phyloP scores from a whole-genome alignment of 768 basidiomycete genomes.

The Piloderma croceum region DNA sequence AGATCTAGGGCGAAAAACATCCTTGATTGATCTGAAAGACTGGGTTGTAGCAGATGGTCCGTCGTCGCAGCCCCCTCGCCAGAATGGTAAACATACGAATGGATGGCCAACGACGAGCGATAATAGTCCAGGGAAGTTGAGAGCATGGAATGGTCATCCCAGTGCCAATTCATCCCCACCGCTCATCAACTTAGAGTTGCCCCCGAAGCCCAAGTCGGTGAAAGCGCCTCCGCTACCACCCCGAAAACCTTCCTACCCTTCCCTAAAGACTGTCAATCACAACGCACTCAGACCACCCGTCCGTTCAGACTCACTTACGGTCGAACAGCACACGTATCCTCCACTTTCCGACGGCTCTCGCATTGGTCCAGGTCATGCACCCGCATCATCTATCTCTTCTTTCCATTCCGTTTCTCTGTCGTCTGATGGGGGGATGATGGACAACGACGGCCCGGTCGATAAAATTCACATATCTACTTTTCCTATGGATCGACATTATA shows the following conservation, averaged over 20 bases:
- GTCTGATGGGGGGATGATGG: constrained; percentile 42
- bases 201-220: constrained; percentile 30
- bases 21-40: constrained; percentile 66
- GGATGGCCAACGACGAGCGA: too few species aligned
- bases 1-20: constrained; percentile 40
- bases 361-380: constrained; percentile 41
- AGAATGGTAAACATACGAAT: too few species aligned
- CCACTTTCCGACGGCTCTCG: constrained; percentile 32
- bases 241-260: constrained; percentile 52
- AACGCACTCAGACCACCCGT: constrained; percentile 23
- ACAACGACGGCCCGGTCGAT: constrained; percentile 11
- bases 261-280: constrained; percentile 31
- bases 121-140: too few species aligned
- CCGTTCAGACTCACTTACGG: constrained; percentile 43
- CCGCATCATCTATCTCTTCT: constrained; percentile 71
- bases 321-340: constrained; percentile 60
- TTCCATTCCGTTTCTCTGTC: constrained; percentile 82
- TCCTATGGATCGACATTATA: constrained; percentile 38
- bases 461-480: constrained; percentile 34
- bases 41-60: constrained; percentile 67
- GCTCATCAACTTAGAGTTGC: constrained; percentile 54
- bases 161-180: constrained; percentile 22
- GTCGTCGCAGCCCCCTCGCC: constrained; percentile 11
- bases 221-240: constrained; percentile 60
- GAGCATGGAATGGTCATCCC: constrained; percentile 6